These are phyloP conservation scores for Mikania micrantha DNA, from an alignment of 129 eudicot species.

Conservation along the genomic window DNA sequence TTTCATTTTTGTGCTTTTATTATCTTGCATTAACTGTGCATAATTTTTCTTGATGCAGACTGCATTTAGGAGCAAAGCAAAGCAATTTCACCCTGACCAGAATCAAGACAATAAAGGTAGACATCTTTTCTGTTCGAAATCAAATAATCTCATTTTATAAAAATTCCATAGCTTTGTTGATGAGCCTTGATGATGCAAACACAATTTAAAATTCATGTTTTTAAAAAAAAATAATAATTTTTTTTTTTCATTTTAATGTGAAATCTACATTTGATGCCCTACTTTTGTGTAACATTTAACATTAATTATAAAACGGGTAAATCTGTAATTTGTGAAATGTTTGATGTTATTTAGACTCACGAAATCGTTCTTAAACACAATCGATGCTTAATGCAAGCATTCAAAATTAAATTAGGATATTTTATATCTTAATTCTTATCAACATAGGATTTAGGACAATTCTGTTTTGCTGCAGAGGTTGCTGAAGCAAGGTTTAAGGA, in stretches of 20 bases:
- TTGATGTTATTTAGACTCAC: not conserved
- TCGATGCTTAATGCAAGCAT: not conserved
- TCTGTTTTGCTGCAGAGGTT: constrained; percentile 51
- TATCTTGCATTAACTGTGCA: not conserved
- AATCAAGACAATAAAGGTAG: constrained; percentile 66
- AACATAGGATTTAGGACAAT: not conserved
- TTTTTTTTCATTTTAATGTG: not conserved
- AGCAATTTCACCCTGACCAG: constrained; percentile 39
- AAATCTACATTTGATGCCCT: not conserved
- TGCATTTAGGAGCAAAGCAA: constrained; percentile 37
- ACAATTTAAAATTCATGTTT: not conserved
- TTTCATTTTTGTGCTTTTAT: not conserved
- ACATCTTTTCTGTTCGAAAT: not conserved
- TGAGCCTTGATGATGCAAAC: not conserved
- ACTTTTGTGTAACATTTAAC: not conserved
- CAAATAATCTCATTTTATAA: not conserved
- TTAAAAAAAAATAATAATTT: too few species aligned
- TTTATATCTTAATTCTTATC: not conserved
- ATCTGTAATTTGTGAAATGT: not conserved
- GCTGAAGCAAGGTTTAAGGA: constrained; percentile 97
- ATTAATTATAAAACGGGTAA: not conserved
- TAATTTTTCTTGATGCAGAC: constrained; percentile 13
- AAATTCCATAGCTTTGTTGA: not conserved
- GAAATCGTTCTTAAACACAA: not conserved
- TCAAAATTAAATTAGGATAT: not conserved